Conservation (phyloP, 768 basidiomycete species). For the Suillus hirtellus region DNA sequence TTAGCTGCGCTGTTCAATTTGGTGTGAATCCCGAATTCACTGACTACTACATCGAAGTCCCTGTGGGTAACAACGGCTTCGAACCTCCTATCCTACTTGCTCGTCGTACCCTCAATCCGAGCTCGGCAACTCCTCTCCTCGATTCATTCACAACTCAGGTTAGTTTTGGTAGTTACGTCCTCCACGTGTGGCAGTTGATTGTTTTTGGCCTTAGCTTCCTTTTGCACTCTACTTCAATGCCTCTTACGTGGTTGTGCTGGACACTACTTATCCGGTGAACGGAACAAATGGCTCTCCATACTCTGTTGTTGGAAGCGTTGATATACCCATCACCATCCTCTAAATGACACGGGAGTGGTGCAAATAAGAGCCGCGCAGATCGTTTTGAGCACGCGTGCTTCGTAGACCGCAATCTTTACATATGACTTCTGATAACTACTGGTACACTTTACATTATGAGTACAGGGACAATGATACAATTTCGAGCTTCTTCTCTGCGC, state of each 20-base stretch:
- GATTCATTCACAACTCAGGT: conserved; percentile 24
- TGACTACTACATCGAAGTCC: conserved; percentile 37
- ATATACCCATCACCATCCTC: conserved; percentile 14
- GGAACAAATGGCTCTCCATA: conserved; percentile 24
- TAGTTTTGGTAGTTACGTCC: not conserved
- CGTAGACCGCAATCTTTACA: not conserved
- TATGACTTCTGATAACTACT: not conserved
- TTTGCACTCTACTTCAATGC: conserved; percentile 24
- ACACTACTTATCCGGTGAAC: conserved; percentile 23
- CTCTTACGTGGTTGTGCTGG: conserved; percentile 26
- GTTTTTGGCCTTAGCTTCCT: conserved; percentile 22
- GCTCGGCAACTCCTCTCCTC: conserved; percentile 7
- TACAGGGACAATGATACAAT: not conserved
- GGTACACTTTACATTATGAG: not conserved
- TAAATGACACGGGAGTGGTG: not conserved
- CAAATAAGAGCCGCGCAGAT: not conserved
- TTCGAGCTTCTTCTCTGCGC: not conserved
- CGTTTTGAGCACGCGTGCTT: not conserved
- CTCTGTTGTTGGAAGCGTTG: conserved; percentile 25
- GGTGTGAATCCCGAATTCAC: conserved; percentile 25
- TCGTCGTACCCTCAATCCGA: conserved; percentile 20
- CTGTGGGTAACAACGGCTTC: conserved; percentile 30
- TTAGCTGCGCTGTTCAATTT: conserved; percentile 27
- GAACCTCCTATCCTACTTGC: conserved; percentile 32
- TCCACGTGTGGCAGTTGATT: conserved; percentile 8